These are phyloP conservation scores for Vitellaria paradoxa DNA, from an alignment of 179 eudicot species.

Conservation along the genomic window DNA sequence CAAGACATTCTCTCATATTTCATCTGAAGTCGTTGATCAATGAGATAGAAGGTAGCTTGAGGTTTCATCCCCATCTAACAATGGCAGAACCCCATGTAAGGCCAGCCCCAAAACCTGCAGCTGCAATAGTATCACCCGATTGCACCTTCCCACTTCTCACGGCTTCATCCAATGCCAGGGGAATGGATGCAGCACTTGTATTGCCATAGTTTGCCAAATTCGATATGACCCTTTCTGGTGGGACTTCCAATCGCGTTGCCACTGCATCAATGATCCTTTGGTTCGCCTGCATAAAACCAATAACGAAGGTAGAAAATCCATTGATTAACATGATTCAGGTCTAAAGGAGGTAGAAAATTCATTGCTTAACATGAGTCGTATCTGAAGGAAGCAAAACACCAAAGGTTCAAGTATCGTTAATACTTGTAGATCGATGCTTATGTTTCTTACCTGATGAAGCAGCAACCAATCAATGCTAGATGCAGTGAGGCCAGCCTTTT, in stretches of 20 bases:
- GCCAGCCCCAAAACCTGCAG: slow-evolving; percentile 97
- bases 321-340: background rate
- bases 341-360: background rate
- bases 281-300: slow-evolving; percentile 66
- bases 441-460: slow-evolving; percentile 77
- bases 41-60: background rate
- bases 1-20: background rate
- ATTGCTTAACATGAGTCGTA: too few relatives aligned
- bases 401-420: background rate
- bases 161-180: slow-evolving; percentile 94
- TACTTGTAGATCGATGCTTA: background rate
- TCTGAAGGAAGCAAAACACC: background rate
- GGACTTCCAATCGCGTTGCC: slow-evolving; percentile 67
- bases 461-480: slow-evolving; percentile 87
- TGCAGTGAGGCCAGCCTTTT: slow-evolving; percentile 65
- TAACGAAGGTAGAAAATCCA: background rate
- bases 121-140: slow-evolving; percentile 72
- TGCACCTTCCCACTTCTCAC: slow-evolving; percentile 82
- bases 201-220: slow-evolving; percentile 89
- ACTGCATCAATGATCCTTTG: slow-evolving; percentile 92
- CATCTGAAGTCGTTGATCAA: background rate
- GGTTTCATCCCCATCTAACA: slow-evolving; percentile 72
- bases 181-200: slow-evolving; percentile 95
- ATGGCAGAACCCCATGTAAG: slow-evolving; percentile 97
- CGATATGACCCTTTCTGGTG: slow-evolving; percentile 76